phyloP scores from a whole-genome alignment of 257 asterid genomes.

The Solanum stenotomum region DNA sequence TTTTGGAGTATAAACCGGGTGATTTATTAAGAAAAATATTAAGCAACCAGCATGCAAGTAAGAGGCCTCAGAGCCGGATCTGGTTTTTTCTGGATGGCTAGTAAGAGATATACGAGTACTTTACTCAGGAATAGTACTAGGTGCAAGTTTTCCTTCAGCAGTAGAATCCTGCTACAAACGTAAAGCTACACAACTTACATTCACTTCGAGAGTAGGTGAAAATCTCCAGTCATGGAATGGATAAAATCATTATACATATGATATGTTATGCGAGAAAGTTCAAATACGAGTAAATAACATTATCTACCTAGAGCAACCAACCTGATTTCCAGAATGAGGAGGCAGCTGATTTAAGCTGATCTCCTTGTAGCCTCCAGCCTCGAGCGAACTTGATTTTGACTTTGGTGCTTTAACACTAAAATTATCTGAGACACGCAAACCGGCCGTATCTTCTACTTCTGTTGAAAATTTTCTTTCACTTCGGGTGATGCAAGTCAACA shows the following conservation, averaged over 20 bases:
- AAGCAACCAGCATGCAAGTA: background rate
- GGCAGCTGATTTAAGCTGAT: background rate
- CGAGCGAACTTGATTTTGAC: background rate
- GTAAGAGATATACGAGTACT: background rate
- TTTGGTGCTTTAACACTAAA: constrained; percentile 3
- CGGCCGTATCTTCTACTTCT: constrained; percentile 9
- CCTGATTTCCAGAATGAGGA: constrained; percentile 12
- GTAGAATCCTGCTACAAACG: background rate
- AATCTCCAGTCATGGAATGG: background rate
- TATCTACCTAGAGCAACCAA: background rate
- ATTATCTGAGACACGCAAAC: constrained; percentile 1
- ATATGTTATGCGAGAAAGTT: background rate
- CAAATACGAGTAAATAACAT: background rate
- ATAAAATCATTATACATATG: background rate
- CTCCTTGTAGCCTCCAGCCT: constrained; percentile 8
- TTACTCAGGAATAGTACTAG: background rate
- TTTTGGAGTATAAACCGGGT: background rate
- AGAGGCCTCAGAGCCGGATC: background rate
- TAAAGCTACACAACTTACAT: background rate
- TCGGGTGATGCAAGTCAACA: constrained; percentile 9
- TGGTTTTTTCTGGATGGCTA: background rate
- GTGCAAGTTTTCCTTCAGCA: background rate
- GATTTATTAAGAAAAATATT: background rate
- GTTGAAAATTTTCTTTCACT: constrained; percentile 2
- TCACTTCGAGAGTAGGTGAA: background rate